Evolutionary conservation across 495 filamentous ascomycete species (phyloP).

Genomic region (Trichoderma gamsii): DNA sequence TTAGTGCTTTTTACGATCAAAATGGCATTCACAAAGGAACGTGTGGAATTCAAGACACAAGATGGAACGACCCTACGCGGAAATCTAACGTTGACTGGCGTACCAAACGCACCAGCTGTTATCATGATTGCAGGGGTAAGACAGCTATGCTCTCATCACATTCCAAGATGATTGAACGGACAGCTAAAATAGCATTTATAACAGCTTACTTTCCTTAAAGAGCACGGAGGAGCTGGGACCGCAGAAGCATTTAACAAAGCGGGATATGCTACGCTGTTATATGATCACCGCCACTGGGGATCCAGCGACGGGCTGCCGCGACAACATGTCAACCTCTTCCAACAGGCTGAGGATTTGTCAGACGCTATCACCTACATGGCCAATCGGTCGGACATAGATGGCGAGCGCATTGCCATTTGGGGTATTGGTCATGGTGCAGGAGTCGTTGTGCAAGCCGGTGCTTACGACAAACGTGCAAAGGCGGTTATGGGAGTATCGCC

Average conservation of each 20-base stretch:
- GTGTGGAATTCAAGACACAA: neutral
- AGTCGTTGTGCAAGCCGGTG: neutral
- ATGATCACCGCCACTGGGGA: neutral
- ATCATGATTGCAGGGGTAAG: neutral
- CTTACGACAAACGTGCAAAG: neutral
- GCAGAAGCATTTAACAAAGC: neutral
- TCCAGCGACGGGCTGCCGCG: neutral
- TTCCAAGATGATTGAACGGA: neutral
- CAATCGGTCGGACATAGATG: neutral
- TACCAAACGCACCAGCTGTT: neutral
- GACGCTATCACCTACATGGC: neutral
- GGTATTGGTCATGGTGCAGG: neutral
- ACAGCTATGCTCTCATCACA: neutral
- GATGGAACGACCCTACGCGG: neutral
- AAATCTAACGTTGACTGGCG: neutral
- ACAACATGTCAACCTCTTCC: neutral
- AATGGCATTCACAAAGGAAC: neutral
- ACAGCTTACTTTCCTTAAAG: neutral
- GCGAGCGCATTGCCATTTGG: neutral
- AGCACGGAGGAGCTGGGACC: neutral
- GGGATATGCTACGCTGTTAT: neutral
- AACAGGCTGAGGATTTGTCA: neutral
- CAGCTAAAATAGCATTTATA: neutral
- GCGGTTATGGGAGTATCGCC: neutral
- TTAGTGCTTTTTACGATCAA: neutral